Evolutionary conservation across 306 rosid genomes (phyloP).

Genomic region (Cicer bijugum): DNA sequence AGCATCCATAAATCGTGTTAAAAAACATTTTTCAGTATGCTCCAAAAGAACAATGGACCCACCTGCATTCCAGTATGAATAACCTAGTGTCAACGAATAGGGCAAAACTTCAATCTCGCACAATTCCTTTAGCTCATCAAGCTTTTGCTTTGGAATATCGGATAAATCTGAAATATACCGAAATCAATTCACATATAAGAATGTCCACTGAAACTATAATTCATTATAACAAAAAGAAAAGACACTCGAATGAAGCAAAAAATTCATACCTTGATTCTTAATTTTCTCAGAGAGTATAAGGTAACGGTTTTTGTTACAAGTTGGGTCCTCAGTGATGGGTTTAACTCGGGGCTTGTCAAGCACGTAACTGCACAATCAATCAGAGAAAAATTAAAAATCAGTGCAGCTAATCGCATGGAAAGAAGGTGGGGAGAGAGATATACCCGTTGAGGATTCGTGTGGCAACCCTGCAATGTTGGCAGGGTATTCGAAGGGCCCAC

Average conservation of each 20-base stretch:
- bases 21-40: conserved; percentile 19
- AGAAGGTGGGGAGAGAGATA: not conserved
- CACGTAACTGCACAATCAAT: conserved; percentile 59
- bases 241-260: not conserved
- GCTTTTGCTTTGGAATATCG: conserved; percentile 65
- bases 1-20: not conserved
- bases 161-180: conserved; percentile 63
- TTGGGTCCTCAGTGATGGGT: conserved; percentile 82
- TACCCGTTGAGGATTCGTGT: conserved; percentile 82
- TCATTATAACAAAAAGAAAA: not conserved
- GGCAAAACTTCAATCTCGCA: conserved; percentile 84
- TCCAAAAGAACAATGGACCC: conserved; percentile 41
- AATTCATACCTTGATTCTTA: conserved; percentile 60
- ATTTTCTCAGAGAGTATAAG: conserved; percentile 72
- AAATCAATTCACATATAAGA: conserved; percentile 35
- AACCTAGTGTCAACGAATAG: conserved; percentile 76
- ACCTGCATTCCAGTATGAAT: conserved; percentile 96
- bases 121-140: conserved; percentile 65
- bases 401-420: not conserved
- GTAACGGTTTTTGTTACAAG: conserved; percentile 68
- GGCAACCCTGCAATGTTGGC: conserved; percentile 75
- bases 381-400: not conserved
- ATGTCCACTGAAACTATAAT: conserved; percentile 19
- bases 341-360: conserved; percentile 85
- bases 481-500: conserved; percentile 90